Evolutionary conservation across 768 basidiomycete species (phyloP).

Genomic region (Mycena galericulata): DNA sequence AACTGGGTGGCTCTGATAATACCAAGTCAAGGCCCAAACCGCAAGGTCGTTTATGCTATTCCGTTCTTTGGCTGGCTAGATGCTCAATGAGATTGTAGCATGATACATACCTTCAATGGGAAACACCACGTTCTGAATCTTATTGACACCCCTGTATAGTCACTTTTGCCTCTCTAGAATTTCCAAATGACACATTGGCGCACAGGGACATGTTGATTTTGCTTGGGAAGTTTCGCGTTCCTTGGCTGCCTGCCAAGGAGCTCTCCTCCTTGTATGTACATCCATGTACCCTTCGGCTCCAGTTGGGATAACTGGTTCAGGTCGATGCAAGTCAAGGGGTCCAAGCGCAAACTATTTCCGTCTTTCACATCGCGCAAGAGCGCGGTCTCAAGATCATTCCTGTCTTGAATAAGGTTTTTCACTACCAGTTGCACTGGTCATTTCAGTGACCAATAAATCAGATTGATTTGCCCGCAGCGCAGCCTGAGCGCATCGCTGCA

Average conservation of each 20-base stretch:
- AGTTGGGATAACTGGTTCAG: conserved; percentile 51
- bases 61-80: conserved; percentile 12
- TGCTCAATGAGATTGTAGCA: conserved; percentile 56
- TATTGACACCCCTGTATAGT: conserved; percentile 91
- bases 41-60: conserved; percentile 68
- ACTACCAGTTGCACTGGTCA: background rate
- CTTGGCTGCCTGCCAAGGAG: conserved; percentile 94
- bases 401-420: conserved; percentile 89
- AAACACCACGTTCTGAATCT: conserved; percentile 85
- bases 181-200: conserved; percentile 3
- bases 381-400: conserved; percentile 87
- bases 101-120: conserved; percentile 75
- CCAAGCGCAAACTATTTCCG: conserved; percentile 97
- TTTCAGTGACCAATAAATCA: conserved; percentile 43
- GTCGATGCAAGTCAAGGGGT: conserved; percentile 99
- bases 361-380: conserved; percentile 90
- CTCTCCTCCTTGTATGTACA: conserved; percentile 64
- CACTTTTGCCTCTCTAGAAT: background rate
- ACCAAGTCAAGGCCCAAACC: conserved; percentile 92
- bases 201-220: conserved; percentile 96
- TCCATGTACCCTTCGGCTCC: conserved; percentile 1
- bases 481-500: conserved; percentile 81
- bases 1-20: background rate
- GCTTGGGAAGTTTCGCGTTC: conserved; percentile 96
- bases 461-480: conserved; percentile 94